These are phyloP conservation scores for Tribonema minus DNA, from an alignment of 108 stramenopile genomes.

Conservation along the genomic window DNA sequence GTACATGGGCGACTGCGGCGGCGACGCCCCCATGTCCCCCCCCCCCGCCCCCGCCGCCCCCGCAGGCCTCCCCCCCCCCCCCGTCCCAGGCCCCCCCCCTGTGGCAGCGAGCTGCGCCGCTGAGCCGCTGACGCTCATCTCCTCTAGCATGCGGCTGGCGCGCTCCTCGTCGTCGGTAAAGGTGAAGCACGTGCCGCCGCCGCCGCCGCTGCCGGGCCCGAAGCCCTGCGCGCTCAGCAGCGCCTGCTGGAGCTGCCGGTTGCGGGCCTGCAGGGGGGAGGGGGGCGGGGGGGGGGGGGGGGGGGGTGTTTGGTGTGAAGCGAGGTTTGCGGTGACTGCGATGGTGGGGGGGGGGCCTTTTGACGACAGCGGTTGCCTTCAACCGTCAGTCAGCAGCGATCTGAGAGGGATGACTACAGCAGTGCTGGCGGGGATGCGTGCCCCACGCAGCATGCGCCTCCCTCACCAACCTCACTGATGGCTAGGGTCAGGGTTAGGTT, in stretches of 20 bases:
- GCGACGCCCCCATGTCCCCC: slow-evolving; percentile 4
- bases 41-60: neutral
- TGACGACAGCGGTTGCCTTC: too few relatives aligned
- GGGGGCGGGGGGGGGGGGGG: neutral
- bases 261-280: neutral
- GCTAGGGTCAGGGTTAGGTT: too few relatives aligned
- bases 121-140: slow-evolving; percentile 4
- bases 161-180: slow-evolving; percentile 31
- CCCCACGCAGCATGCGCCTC: too few relatives aligned
- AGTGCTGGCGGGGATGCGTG: too few relatives aligned
- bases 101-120: too few relatives aligned
- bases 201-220: neutral
- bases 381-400: too few relatives aligned
- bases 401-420: too few relatives aligned
- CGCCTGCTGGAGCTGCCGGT: slow-evolving; percentile 17
- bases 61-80: neutral
- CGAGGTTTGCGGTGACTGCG: too few relatives aligned
- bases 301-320: too few relatives aligned
- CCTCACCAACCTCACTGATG: too few relatives aligned
- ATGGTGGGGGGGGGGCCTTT: too few relatives aligned
- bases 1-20: slow-evolving; percentile 24
- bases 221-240: slow-evolving; percentile 3
- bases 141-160: slow-evolving; percentile 28
- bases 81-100: neutral
- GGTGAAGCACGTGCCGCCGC: too few relatives aligned